Evolutionary conservation across 73 alveolate species (phyloP).

Genomic region (Paraurostyla sp.): DNA sequence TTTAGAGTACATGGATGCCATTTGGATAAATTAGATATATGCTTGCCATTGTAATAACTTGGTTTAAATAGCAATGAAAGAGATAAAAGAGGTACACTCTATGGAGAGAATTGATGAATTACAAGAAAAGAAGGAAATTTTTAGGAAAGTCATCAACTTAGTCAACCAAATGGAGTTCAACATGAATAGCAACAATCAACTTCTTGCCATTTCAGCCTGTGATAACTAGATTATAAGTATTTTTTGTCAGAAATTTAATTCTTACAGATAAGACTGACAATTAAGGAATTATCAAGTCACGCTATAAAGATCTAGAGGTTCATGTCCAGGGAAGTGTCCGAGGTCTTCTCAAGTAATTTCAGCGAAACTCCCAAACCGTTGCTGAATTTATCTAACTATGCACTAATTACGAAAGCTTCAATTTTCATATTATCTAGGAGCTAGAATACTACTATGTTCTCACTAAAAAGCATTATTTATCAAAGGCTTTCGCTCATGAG

Average conservation of each 20-base stretch:
- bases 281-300: background rate
- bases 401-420: background rate
- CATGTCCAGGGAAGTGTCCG: background rate
- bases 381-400: background rate
- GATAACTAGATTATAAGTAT: background rate
- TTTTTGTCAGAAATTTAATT: background rate
- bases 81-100: background rate
- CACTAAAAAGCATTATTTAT: constrained; percentile 20
- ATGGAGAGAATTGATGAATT: constrained; percentile 38
- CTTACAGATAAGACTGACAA: constrained; percentile 33
- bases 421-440: constrained; percentile 33
- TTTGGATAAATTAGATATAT: constrained; percentile 50
- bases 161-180: constrained; percentile 50
- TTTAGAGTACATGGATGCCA: constrained; percentile 19
- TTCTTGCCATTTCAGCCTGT: background rate
- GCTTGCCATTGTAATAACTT: background rate
- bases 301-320: background rate
- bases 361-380: background rate
- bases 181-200: background rate
- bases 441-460: constrained; percentile 39
- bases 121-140: constrained; percentile 12
- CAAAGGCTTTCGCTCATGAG: constrained; percentile 29
- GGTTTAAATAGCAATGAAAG: background rate
- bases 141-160: constrained; percentile 23
- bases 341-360: background rate